Evolutionary conservation across 225 moss, liverwort and hornwort genomes (phyloP), one percentile per base, ranked within the genome.

Genomic region (Climacium dendroides): DNA sequence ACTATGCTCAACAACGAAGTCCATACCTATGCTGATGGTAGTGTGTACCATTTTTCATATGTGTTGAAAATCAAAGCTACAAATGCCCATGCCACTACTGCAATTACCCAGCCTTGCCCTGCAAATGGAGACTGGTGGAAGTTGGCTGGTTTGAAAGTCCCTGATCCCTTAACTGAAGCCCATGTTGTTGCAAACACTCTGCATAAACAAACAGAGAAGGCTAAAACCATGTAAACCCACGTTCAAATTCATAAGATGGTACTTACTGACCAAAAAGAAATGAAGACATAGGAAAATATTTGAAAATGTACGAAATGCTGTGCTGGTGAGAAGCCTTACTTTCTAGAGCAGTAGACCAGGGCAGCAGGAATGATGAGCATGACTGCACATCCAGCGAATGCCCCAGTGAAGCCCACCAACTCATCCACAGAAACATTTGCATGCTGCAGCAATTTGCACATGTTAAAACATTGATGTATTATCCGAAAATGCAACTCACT

Each of bases 361-460:
- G 92, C 93, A 43, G 98, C 93, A 70, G 98, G 98, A 89, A 99
- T 93, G 84, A 99, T 91, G 87, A 99, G 96, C 98, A 99, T 95
- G 22, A 99, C 93, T 82, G 90, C 91, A 52, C 95, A 99, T 87
- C 98, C 98, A 83, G 96, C 97, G 92, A 92, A 99, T 35, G 94
- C 98, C 72, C 98, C 98, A 12, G 96, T 96, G 85, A 94, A 88
- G 81, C 98, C 98, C 70, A 99, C 98, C 73, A 99, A 78, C 84
- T 95, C 94, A 77, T 99, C 98, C 84, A 99, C 98, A 67, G 97
- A 97, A n/a, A 97, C 15, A 79, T 94, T 90, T 45, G 94, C 86
- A 79, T 84, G 95, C 98, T 99, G 95, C 93, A 81, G 75, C 16
- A 69, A 76, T 83, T 88, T 57, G 60, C 47, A 87, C 48, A 81